These are phyloP conservation scores for Ambrosiella xylebori DNA, from an alignment of 2,329 filamentous ascomycete genomes.

Conservation along the genomic window DNA sequence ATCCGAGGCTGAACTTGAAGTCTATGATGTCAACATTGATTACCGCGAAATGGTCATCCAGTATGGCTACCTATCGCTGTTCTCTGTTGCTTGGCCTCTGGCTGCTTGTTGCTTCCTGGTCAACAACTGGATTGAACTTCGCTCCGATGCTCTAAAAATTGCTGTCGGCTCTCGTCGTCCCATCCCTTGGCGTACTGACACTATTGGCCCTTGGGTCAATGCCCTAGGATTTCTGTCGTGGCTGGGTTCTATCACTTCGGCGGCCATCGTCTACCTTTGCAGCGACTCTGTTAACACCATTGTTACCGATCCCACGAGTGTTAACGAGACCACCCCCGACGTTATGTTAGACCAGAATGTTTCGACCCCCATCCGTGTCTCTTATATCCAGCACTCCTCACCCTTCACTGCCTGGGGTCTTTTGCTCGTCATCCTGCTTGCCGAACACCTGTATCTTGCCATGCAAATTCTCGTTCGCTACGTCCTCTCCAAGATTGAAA, in stretches of 20 bases:
- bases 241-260: slow-evolving; percentile 76
- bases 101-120: slow-evolving; percentile 74
- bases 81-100: slow-evolving; percentile 90
- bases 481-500: slow-evolving; percentile 65
- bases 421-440: slow-evolving; percentile 64
- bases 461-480: slow-evolving; percentile 55
- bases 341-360: neutral
- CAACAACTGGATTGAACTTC: slow-evolving; percentile 93
- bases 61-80: slow-evolving; percentile 72
- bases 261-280: slow-evolving; percentile 82
- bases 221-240: slow-evolving; percentile 80
- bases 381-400: slow-evolving; percentile 3
- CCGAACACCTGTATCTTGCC: slow-evolving; percentile 78
- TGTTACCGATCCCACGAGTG: neutral
- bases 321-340: neutral
- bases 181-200: slow-evolving; percentile 76
- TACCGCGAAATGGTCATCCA: slow-evolving; percentile 89
- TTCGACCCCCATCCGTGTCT: slow-evolving; percentile 1
- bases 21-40: slow-evolving; percentile 80
- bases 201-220: slow-evolving; percentile 83
- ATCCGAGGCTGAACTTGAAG: slow-evolving; percentile 61
- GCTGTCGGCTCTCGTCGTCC: slow-evolving; percentile 77
- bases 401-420: slow-evolving; percentile 57
- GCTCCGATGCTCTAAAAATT: slow-evolving; percentile 88
- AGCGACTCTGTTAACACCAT: slow-evolving; percentile 28